Conservation (phyloP, 2,329 filamentous ascomycete genomes). For the Colletotrichum sp. region DNA sequence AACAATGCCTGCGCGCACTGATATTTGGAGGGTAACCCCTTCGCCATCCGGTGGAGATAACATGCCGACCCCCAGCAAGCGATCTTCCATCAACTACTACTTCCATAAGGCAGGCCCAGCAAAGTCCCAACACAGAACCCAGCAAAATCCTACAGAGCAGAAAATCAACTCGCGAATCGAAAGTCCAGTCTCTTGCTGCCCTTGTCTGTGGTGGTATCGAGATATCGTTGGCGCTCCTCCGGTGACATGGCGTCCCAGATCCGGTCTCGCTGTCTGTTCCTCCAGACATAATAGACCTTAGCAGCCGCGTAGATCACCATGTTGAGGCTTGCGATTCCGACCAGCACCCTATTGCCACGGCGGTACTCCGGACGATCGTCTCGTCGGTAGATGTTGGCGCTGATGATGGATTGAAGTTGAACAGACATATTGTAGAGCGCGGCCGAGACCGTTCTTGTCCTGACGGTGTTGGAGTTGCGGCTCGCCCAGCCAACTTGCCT, state of each 20-base stretch:
- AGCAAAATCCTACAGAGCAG: background rate
- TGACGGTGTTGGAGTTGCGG: conserved; percentile 65
- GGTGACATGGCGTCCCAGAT: conserved; percentile 52
- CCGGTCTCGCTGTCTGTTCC: conserved; percentile 49
- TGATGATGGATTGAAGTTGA: conserved; percentile 49
- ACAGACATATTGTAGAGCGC: conserved; percentile 63
- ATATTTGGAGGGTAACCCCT: background rate
- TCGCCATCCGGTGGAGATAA: background rate
- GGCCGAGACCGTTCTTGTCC: conserved; percentile 66
- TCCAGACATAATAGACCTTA: conserved; percentile 56
- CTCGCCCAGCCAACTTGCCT: conserved; percentile 55
- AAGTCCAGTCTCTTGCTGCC: conserved; percentile 24
- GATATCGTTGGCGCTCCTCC: conserved; percentile 20
- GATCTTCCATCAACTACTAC: background rate
- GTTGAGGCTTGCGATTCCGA: conserved; percentile 24
- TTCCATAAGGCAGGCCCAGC: background rate
- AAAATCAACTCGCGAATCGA: conserved; percentile 22
- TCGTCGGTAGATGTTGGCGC: conserved; percentile 50
- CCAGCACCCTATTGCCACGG: conserved; percentile 19
- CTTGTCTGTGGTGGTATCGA: conserved; percentile 19
- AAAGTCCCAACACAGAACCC: background rate
- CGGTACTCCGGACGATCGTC: conserved; percentile 45
- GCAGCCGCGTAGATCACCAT: conserved; percentile 43
- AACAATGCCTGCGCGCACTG: background rate
- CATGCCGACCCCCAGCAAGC: background rate